These are phyloP conservation scores for Sporisorium graminicola DNA, from an alignment of 1,284 basidiomycete species.

Conservation along the genomic window DNA sequence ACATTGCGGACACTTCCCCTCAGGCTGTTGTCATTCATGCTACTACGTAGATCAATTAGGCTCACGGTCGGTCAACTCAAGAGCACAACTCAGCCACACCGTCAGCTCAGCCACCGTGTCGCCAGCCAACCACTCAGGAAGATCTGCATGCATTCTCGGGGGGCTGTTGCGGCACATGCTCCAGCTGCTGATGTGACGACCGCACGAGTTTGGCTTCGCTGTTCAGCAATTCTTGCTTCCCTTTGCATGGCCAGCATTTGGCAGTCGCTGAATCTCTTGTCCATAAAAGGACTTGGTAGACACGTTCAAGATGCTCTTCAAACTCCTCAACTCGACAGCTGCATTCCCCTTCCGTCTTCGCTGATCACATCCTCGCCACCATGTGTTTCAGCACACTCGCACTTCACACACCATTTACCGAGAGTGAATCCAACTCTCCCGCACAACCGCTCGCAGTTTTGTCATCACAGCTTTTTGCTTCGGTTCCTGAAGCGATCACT, in stretches of 20 bases:
- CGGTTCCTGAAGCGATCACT: neutral
- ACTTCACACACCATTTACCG: slow-evolving; percentile 3
- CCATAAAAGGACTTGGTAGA: neutral
- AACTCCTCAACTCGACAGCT: neutral
- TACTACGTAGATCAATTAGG: slow-evolving; percentile 13
- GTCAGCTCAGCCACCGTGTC: neutral
- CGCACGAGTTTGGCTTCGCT: neutral
- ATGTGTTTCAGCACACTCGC: slow-evolving; percentile 23
- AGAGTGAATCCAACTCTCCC: slow-evolving; percentile 7
- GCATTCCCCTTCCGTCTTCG: neutral
- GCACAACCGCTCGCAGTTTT: neutral
- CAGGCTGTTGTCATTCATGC: neutral
- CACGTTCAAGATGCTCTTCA: neutral
- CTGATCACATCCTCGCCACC: neutral
- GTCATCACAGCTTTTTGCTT: neutral
- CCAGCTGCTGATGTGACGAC: neutral
- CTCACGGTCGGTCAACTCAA: slow-evolving; percentile 22
- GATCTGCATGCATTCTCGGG: neutral
- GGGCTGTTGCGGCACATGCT: too few species aligned
- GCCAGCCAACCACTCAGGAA: neutral
- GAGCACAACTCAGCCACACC: neutral
- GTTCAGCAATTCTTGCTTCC: neutral
- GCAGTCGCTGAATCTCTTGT: neutral
- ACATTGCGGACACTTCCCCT: slow-evolving; percentile 1
- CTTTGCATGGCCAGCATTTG: neutral